A percentile compares a stretch with the other conserved stretches of the same genome.
These are phyloP conservation scores for Colletotrichum higginsianum DNA, from an alignment of 2,329 filamentous ascomycete genomes.

Conservation along the genomic window DNA sequence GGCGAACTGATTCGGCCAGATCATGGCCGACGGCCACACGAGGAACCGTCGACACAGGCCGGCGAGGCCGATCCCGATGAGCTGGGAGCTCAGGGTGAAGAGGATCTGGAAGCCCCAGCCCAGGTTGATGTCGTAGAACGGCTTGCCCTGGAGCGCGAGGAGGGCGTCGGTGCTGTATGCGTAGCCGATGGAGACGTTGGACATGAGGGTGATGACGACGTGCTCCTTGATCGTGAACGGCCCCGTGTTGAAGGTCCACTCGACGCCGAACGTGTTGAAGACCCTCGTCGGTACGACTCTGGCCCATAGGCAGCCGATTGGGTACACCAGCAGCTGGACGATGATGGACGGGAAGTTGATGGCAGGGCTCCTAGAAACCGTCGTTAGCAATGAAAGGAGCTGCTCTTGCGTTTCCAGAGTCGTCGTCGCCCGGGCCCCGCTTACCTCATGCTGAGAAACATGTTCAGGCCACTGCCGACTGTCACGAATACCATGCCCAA, in stretches of 20 bases:
- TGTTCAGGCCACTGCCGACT: slow-evolving; percentile 54
- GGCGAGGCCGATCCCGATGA: slow-evolving; percentile 73
- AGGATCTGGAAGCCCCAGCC: slow-evolving; percentile 71
- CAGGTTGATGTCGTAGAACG: slow-evolving; percentile 62
- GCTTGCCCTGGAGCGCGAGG: slow-evolving; percentile 57
- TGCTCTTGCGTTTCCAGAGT: neutral
- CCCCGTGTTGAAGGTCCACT: slow-evolving; percentile 54
- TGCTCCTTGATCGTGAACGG: slow-evolving; percentile 64
- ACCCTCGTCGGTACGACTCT: slow-evolving; percentile 57
- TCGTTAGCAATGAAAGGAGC: slow-evolving; percentile 30
- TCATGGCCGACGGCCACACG: slow-evolving; percentile 72
- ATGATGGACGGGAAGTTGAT: slow-evolving; percentile 54
- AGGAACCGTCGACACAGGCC: slow-evolving; percentile 70
- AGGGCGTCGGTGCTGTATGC: slow-evolving; percentile 58
- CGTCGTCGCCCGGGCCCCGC: slow-evolving; percentile 17
- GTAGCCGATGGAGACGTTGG: slow-evolving; percentile 67
- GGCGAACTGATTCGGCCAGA: slow-evolving; percentile 69
- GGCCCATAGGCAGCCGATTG: slow-evolving; percentile 61
- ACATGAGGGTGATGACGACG: slow-evolving; percentile 64
- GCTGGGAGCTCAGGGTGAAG: slow-evolving; percentile 70
- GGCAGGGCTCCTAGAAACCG: slow-evolving; percentile 45
- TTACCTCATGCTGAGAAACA: slow-evolving; percentile 39
- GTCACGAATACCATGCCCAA: slow-evolving; percentile 62
- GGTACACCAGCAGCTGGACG: slow-evolving; percentile 59
- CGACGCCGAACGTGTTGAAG: slow-evolving; percentile 57